Evolutionary conservation across 2,329 filamentous ascomycete species (phyloP).

Genomic region (Coniochaeta hoffmannii): DNA sequence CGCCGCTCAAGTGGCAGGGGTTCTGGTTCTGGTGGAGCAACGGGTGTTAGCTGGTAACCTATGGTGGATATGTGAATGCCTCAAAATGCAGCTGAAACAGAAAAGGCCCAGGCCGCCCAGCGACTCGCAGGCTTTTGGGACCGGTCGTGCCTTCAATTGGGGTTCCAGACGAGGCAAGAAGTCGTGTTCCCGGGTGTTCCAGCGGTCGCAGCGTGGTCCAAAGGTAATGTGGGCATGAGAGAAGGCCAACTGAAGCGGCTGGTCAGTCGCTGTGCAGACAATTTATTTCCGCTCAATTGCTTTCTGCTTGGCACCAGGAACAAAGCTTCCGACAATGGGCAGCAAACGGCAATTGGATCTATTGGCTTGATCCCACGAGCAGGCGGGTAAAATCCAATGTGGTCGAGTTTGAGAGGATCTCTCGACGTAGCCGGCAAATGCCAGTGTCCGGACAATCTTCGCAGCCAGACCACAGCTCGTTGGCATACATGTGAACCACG

Average conservation of each 20-base stretch:
- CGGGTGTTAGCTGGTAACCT: neutral
- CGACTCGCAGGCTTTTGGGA: neutral
- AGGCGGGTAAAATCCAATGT: no score
- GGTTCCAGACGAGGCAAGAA: neutral
- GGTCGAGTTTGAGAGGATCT: no score
- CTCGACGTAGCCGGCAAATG: neutral
- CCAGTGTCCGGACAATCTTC: no score
- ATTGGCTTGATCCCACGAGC: no score
- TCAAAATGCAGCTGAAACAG: neutral
- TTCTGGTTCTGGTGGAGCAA: neutral
- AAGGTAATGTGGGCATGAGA: neutral
- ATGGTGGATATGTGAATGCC: neutral
- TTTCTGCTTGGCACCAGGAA: neutral
- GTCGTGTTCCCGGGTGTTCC: neutral
- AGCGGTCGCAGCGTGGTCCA: neutral
- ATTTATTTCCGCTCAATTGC: neutral
- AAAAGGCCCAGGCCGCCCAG: neutral
- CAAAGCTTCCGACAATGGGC: neutral
- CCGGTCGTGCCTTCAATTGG: neutral
- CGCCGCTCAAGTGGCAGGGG: constrained; percentile 1
- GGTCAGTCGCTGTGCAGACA: neutral
- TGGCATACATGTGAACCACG: neutral
- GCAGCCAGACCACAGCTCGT: neutral
- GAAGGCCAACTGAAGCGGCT: neutral
- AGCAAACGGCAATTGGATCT: neutral